These are phyloP conservation scores for Juncus effusus DNA, from an alignment of 176 grass and related monocot species.

Conservation along the genomic window DNA sequence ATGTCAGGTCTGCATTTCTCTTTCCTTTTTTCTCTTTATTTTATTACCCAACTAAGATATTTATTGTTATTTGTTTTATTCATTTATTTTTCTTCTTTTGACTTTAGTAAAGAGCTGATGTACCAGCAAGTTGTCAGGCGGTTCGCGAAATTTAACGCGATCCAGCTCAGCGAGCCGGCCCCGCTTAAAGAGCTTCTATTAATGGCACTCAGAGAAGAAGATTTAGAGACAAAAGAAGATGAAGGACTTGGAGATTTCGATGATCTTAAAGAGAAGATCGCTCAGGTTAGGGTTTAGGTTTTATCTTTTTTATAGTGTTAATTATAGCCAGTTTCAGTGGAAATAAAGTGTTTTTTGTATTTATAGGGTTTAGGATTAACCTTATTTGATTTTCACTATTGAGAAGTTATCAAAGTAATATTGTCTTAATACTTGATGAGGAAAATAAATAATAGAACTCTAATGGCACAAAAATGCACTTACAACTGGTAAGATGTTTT, in stretches of 20 bases:
- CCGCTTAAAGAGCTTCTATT: slow-evolving; percentile 63
- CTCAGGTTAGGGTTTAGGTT: slow-evolving; percentile 33
- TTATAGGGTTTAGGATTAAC: too few species aligned
- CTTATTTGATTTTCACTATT: too few species aligned
- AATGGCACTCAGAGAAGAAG: slow-evolving; percentile 80
- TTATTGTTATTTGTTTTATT: slow-evolving; percentile 11
- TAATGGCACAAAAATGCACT: neutral
- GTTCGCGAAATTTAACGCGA: slow-evolving; percentile 91
- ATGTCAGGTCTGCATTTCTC: slow-evolving; percentile 50
- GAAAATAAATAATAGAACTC: too few species aligned
- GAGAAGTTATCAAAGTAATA: too few species aligned
- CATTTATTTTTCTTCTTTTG: slow-evolving; percentile 11
- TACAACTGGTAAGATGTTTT: slow-evolving; percentile 5
- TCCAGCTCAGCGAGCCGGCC: slow-evolving; percentile 84
- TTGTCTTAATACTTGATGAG: too few species aligned
- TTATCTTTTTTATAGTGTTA: neutral
- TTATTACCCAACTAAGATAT: neutral
- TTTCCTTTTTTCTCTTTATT: neutral
- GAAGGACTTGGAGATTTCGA: slow-evolving; percentile 28
- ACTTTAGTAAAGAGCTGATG: slow-evolving; percentile 90
- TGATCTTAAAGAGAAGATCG: slow-evolving; percentile 70
- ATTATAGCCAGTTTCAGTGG: neutral
- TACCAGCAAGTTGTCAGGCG: slow-evolving; percentile 76
- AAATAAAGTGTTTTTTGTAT: neutral
- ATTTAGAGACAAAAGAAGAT: slow-evolving; percentile 37